phyloP scores from a whole-genome alignment of 2,329 filamentous ascomycete genomes.

The Eutypa lata region DNA sequence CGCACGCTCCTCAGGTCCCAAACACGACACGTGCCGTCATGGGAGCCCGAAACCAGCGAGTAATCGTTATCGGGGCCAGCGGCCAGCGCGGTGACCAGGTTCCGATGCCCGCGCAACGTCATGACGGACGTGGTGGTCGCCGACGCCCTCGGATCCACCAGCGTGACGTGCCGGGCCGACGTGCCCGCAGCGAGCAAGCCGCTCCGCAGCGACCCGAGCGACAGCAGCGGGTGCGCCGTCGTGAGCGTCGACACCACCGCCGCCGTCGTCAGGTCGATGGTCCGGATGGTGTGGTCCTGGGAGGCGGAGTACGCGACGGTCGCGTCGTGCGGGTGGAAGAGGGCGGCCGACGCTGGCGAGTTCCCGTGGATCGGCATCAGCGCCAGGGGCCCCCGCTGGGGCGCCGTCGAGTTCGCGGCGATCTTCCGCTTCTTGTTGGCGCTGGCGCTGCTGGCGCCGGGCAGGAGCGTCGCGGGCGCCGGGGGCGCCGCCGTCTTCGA shows the following conservation, averaged over 20 bases:
- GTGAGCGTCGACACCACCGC: constrained; percentile 77
- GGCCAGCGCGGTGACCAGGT: constrained; percentile 57
- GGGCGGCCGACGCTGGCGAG: constrained; percentile 70
- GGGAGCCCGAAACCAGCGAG: constrained; percentile 82
- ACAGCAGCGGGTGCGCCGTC: constrained; percentile 80
- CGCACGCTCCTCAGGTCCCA: constrained; percentile 84
- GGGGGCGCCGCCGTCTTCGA: constrained; percentile 72
- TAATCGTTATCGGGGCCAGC: constrained; percentile 65
- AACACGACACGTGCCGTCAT: constrained; percentile 88
- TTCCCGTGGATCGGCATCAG: constrained; percentile 72
- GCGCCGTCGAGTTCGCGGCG: constrained; percentile 40
- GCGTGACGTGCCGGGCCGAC: constrained; percentile 79
- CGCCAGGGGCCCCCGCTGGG: constrained; percentile 75
- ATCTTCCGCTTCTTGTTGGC: constrained; percentile 75
- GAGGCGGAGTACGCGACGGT: constrained; percentile 91
- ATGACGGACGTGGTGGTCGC: constrained; percentile 76
- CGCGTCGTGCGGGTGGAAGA: constrained; percentile 80
- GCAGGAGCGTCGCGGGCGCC: constrained; percentile 67
- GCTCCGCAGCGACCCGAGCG: constrained; percentile 69
- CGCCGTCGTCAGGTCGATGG: constrained; percentile 83
- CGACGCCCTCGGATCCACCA: constrained; percentile 85
- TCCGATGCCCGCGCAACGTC: constrained; percentile 87
- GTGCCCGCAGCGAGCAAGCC: constrained; percentile 70
- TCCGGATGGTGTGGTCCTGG: constrained; percentile 86
- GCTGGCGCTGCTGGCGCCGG: constrained; percentile 59